Percentiles rank a stretch among this genome's conserved stretches.
phyloP scores from a whole-genome alignment of 2,329 filamentous ascomycete genomes.

The Dactylellina drechsleri region DNA sequence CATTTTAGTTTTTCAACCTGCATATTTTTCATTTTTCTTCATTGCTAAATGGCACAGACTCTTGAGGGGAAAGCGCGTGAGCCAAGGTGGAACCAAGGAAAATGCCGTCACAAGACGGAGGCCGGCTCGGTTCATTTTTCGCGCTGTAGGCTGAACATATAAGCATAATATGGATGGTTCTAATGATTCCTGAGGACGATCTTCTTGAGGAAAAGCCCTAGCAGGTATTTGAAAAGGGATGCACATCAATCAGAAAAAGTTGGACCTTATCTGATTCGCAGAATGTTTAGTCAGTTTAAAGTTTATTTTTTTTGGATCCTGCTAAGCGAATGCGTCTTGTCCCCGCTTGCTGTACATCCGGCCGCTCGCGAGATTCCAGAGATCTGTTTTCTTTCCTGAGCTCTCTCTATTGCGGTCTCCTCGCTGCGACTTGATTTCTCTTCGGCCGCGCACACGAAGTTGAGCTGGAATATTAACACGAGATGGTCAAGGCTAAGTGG shows the following conservation, averaged over 20 bases:
- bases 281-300: slow-evolving; percentile 39
- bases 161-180: too few relatives aligned
- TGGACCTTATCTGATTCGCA: background rate
- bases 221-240: background rate
- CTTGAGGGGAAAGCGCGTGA: slow-evolving; percentile 13
- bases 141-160: too few relatives aligned
- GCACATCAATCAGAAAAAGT: background rate
- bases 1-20: slow-evolving; percentile 27
- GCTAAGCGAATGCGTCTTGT: slow-evolving; percentile 53
- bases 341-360: slow-evolving; percentile 41
- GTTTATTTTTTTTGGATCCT: slow-evolving; percentile 6
- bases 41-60: slow-evolving; percentile 31
- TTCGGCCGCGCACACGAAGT: slow-evolving; percentile 2
- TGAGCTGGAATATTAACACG: slow-evolving; percentile 1
- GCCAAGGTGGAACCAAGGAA: slow-evolving; percentile 26
- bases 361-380: slow-evolving; percentile 37
- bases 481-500: background rate
- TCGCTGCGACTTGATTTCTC: slow-evolving; percentile 9
- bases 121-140: slow-evolving; percentile 24
- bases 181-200: too few relatives aligned
- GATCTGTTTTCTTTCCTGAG: slow-evolving; percentile 15
- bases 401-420: background rate
- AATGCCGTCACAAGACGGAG: slow-evolving; percentile 32
- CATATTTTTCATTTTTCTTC: slow-evolving; percentile 31
- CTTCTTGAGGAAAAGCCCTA: too few relatives aligned